Conservation (phyloP, 1,139 yeast species). For the Saccharomyces hybrid region DNA sequence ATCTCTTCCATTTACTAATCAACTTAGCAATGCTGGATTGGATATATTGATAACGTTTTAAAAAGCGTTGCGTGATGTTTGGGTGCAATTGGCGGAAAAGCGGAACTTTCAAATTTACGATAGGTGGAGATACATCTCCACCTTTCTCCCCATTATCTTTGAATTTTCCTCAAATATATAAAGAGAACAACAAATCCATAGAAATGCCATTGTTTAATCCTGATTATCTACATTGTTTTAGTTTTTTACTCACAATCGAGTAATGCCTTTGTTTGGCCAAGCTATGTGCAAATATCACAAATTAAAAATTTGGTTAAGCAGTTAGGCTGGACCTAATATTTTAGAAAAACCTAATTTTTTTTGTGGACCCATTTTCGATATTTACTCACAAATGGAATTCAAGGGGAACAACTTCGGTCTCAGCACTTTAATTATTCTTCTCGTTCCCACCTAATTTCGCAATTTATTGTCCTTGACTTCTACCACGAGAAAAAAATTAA, state of each 20-base stretch:
- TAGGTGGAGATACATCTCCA: not conserved
- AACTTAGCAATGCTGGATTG: not conserved
- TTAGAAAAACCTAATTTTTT: not conserved
- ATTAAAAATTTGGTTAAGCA: not conserved
- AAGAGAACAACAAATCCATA: not conserved
- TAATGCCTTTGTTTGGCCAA: not conserved
- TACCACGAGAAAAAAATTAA: not conserved
- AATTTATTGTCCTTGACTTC: not conserved
- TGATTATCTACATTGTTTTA: not conserved
- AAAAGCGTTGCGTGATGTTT: not conserved
- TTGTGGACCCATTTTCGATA: not conserved
- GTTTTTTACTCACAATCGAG: not conserved
- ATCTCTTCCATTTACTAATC: not conserved
- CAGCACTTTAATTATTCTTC: not conserved
- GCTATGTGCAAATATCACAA: not conserved
- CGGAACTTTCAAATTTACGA: not conserved
- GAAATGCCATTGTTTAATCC: not conserved
- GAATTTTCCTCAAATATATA: not conserved
- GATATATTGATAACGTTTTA: not conserved
- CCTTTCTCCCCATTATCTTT: not conserved
- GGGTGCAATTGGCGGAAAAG: not conserved
- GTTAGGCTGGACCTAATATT: not conserved
- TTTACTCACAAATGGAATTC: not conserved
- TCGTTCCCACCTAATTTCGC: not conserved
- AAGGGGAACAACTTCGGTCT: not conserved